Conservation (phyloP, 2,329 filamentous ascomycete genomes). For the Cercospora sp. region DNA sequence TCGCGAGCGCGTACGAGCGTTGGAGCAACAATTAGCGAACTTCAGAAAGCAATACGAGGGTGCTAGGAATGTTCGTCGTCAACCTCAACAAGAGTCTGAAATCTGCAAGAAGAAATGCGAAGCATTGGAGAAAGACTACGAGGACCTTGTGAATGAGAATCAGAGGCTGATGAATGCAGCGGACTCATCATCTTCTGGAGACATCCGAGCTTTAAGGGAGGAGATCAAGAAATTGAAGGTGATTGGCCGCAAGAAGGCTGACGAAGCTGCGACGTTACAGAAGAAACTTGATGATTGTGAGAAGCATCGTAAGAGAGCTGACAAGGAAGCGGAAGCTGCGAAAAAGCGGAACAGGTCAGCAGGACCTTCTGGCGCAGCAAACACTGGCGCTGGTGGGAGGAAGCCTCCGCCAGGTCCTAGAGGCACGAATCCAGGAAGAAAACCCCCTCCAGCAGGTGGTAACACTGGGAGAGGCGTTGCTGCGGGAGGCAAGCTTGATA, state of each 20-base stretch:
- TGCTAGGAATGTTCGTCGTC: neutral
- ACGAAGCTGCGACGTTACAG: neutral
- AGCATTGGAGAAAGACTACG: neutral
- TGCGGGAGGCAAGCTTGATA: too few relatives aligned
- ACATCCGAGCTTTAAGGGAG: neutral
- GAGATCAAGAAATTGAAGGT: neutral
- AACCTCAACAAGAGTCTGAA: neutral
- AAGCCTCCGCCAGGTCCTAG: neutral
- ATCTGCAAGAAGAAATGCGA: neutral
- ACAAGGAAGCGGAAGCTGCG: neutral
- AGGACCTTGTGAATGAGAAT: neutral
- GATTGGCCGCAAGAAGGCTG: neutral
- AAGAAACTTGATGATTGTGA: slow-evolving; percentile 2
- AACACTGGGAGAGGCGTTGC: too few relatives aligned
- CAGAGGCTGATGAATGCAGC: neutral
- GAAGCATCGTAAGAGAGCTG: neutral
- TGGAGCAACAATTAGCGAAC: neutral
- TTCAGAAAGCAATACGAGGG: neutral
- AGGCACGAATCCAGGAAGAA: neutral
- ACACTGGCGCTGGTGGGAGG: neutral
- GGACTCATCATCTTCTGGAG: neutral
- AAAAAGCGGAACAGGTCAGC: neutral
- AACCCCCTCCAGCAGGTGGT: too few relatives aligned
- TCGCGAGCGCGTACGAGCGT: neutral
- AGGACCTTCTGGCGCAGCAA: neutral